Base-by-base conservation (phyloP, 805 yeast species). In the Candida maris region DNA sequence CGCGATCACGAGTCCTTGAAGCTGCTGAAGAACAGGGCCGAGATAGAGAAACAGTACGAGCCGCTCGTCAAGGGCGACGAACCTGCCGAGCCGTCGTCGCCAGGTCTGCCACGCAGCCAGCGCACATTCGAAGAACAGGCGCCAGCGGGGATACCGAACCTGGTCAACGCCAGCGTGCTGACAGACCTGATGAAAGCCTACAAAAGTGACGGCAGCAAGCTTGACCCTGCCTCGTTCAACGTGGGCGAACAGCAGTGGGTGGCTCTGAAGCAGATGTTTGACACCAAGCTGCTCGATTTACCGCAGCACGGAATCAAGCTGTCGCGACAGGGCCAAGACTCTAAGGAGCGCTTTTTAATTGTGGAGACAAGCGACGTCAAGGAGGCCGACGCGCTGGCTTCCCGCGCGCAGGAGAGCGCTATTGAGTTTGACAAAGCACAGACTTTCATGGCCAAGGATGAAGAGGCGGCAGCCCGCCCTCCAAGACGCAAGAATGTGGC, bases 271-370 rank as follows among this genome's bases (percentile, higher is more conserved):
- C 33, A 32, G 5, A 20, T 54, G 13, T 37, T 56, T n/a, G 51
- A 49, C 19, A 30, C 40, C 2, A 50, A 50, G 6, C 27, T 39
- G 10, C 25, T 57, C 6, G 32, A 35, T 12, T 30, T 56, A 32
- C 62, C 62, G 10, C 44, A 51, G 6, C 45, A 46, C 30, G 48
- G 46, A 19, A 51, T 56, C 26, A 38, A 28, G 43, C 51, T 32
- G 24, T 42, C 20, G 6, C 32, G 30, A 16, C 26, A 29, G 12
- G 33, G 30, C 10, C 9, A 25, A 4, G 38, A 27, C 16, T 3
- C 28, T 15, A 51, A 48, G 17, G 59, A 55, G 25, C 45, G 49
- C 25, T 43, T 56, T n/a, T 38, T 52, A 5, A 42, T 53, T 19
- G 54, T 53, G 10, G 46, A 41, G 10, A 51, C 46, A 16, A 48